Base-by-base conservation (phyloP, 2,329 filamentous ascomycete genomes). In the Aspergillus brunneoviolaceus region DNA sequence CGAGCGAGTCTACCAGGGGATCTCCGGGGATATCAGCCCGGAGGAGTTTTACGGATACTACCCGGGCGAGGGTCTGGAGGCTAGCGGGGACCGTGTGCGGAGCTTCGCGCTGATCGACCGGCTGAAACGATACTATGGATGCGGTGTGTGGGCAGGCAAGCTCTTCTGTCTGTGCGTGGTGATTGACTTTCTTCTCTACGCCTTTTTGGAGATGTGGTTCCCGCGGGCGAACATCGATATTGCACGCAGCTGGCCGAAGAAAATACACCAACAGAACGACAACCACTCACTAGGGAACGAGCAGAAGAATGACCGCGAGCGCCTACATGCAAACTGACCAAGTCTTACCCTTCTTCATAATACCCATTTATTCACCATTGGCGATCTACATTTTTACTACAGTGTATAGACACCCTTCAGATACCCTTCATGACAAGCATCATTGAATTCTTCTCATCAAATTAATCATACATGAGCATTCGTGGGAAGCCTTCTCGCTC, bases 71-170 rank as follows among this genome's bases (percentile, higher is more conserved):
- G 81, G 82, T 50, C 90, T 87, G 86, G 90, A 88, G 72, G 89
- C 87, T 4, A 89, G 88, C 12, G 84, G 89, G 64, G 88, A 87
- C 48, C 81, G 88, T 33, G 87, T 92, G 9, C 90, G 91, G 68
- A 94, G 91, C 69, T 96, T 96, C 72, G 91, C 94, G 5, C 84
- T 99, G 49, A 97, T 99, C 64, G 95, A 99, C 73, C 86, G 95
- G 21, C 79, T 99, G 21, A 99, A 99, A 78, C 83, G 95, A 60
- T 99, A 99, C 76, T 99, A 97, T 71, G 95, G 95, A 9, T 99
- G 96, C 72, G 95, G 95, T 35, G 94, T 98, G 53, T 99, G 95
- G 95, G 95, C 95, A 0, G 95, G 95, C 39, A 99, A 99, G 77
- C 81, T 99, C 9, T 99, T 99, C 71, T 97, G 95, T 70, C 81